Evolutionary conservation across 129 eudicot species (phyloP).

Genomic region (Sambucus nigra): DNA sequence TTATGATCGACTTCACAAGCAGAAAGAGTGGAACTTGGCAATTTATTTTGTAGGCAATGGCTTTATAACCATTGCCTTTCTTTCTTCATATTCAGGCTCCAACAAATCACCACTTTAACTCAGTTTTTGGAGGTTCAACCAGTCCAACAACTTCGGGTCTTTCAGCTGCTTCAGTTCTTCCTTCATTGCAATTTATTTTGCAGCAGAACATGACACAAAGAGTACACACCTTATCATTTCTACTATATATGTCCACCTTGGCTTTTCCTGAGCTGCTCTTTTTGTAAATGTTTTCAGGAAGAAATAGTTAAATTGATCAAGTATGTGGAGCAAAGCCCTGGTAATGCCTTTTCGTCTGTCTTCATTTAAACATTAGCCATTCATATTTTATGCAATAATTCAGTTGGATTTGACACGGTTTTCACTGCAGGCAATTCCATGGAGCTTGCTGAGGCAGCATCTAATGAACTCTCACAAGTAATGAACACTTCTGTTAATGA

Average conservation of each 20-base stretch:
- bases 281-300: slow-evolving; percentile 41
- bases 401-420: slow-evolving; percentile 4
- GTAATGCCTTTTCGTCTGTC: slow-evolving; percentile 24
- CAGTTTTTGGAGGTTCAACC: slow-evolving; percentile 32
- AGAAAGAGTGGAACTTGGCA: slow-evolving; percentile 7
- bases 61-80: slow-evolving; percentile 19
- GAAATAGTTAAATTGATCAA: slow-evolving; percentile 67
- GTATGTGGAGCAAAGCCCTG: slow-evolving; percentile 59
- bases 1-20: neutral
- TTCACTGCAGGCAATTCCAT: slow-evolving; percentile 34
- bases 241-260: neutral
- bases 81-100: slow-evolving; percentile 33
- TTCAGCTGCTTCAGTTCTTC: slow-evolving; percentile 62
- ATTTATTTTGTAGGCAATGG: slow-evolving; percentile 1
- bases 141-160: slow-evolving; percentile 27
- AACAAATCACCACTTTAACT: slow-evolving; percentile 20
- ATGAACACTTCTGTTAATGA: neutral
- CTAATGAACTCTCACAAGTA: slow-evolving; percentile 51
- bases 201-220: slow-evolving; percentile 76
- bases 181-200: slow-evolving; percentile 66
- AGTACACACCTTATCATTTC: slow-evolving; percentile 29
- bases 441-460: slow-evolving; percentile 44
- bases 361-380: slow-evolving; percentile 3
- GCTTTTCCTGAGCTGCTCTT: slow-evolving; percentile 11
- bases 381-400: neutral